Evolutionary conservation across 1,284 basidiomycete genomes (phyloP), one percentile per base, ranked within the genome.

Genomic region (Coniophora puteana): DNA sequence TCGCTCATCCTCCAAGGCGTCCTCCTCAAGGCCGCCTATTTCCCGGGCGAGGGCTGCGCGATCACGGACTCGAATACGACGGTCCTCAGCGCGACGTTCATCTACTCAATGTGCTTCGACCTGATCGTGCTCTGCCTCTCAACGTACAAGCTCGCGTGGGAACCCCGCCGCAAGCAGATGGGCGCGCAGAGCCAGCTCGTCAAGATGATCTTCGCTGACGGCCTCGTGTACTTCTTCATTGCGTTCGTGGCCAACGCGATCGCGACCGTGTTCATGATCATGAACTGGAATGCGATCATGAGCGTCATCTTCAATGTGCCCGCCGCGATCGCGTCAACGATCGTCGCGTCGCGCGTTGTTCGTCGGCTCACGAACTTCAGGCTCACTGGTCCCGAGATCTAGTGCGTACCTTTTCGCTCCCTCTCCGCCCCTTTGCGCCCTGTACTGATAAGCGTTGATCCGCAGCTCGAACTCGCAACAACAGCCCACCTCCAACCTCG

Each of bases 311-410:
- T 63, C 48, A 66, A 67, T 33, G 53, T 66, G 22, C 65, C 62
- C 24, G 62, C 65, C 7, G 62, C 61, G 30, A 62, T 67, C 37
- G 49, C 52, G 13, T 64, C 62, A n/a, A 78, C 76, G 83, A 81
- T 85, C 52, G 78, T 82, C 14, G 82, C 83, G 1, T 80, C 77
- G 47, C 77, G 83, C n/a, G 79, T 74, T 14, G 83, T 85, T 16
- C 76, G 83, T 37, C 67, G 82, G 26, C 59, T 86, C 34, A 74
- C 73, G 27, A 80, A 77, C 50, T 84, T 75, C 60, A 71, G 70
- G n/a, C 58, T 62, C 18, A 54, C 61, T 27, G 71, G 72, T 4
- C 68, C 75, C 1, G 80, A 83, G 50, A 63, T 82, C 47, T 80
- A 73, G 78, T 81, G 63, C 33, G 78, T 58, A 44, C 41, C 43